Evolutionary conservation across 805 yeast species (phyloP).

Genomic region (Suhomyces xylopsoci): DNA sequence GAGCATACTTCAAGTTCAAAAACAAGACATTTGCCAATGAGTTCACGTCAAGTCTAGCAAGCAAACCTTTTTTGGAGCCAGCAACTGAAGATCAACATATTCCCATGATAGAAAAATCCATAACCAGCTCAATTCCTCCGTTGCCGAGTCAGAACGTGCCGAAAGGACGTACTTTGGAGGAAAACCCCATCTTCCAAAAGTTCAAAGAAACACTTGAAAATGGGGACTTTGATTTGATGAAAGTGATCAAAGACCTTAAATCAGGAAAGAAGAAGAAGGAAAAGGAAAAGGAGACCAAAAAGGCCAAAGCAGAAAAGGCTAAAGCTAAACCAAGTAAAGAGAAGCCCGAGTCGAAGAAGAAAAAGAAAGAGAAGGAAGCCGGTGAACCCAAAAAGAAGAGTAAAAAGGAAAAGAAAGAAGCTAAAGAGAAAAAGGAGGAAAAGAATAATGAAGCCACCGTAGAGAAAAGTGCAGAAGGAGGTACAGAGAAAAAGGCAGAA

Average conservation of each 20-base stretch:
- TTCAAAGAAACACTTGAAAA: slow-evolving; percentile 17
- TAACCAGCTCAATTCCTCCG: slow-evolving; percentile 16
- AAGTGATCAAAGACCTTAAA: slow-evolving; percentile 9
- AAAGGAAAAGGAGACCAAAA: slow-evolving; percentile 5
- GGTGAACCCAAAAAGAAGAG: not conserved
- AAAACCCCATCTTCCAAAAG: slow-evolving; percentile 13
- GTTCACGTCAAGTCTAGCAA: slow-evolving; percentile 10
- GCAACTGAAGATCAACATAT: slow-evolving; percentile 23
- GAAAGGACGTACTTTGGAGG: slow-evolving; percentile 9
- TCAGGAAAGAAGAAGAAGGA: slow-evolving; percentile 10
- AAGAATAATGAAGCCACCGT: not conserved
- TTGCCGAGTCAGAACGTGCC: not conserved
- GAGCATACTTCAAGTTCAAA: slow-evolving; percentile 15
- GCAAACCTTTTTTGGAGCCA: slow-evolving; percentile 23
- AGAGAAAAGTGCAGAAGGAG: slow-evolving; percentile 6
- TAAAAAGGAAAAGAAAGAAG: not conserved
- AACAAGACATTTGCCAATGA: slow-evolving; percentile 6
- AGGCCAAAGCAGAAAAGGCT: not conserved
- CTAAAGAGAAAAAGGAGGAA: not conserved
- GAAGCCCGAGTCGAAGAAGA: not conserved
- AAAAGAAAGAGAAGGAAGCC: not conserved
- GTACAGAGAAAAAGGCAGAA: slow-evolving; percentile 2
- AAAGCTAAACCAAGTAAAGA: not conserved
- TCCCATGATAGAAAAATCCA: slow-evolving; percentile 35
- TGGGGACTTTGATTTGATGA: slow-evolving; percentile 2